Evolutionary conservation across 164 flowering plant species (phyloP), one percentile per base, ranked within the genome.

Genomic region (Kalanchoe fedtschenkoi): DNA sequence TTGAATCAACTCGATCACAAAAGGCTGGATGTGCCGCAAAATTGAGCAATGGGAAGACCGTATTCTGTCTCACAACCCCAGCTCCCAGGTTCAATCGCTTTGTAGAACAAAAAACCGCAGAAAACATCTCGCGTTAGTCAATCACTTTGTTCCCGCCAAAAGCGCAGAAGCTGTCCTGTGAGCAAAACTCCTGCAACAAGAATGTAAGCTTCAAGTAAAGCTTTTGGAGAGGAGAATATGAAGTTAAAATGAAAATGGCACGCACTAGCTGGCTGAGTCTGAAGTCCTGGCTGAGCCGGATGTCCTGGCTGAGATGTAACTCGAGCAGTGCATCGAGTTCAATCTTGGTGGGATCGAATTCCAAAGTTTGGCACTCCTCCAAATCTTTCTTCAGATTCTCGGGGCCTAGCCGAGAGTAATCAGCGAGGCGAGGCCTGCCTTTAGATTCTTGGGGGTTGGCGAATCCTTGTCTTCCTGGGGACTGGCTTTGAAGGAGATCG

Each of bases 241-340:
- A 16, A 30, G 17, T 38, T 38, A 33, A 37, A 1, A n/a, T 32
- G 54, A 65, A 17, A 26, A 35, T n/a, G 32, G 10, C 63, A 66
- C 78, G 34, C 79, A 92, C 98, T 62, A 92, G 86, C 72, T 92
- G 98, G 78, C 96, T 92, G 54, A 92, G 73, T 34, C 96, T 81
- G 67, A 89, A 81, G 47, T 89, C 98, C 13, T 92, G 98, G 78
- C 96, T 92, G 54, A 92, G 73, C 33, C 96, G 81, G 67, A 90
- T 79, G 37, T 6, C 19, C 51, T 44, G 51, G 51, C 51, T 44
- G 24, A 92, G 74, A 34, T 95, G 80, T 65, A 89, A 81, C 41
- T 89, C 98, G 11, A 96, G 88, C 34, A 91, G 89, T 5, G 96
- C 83, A 65, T 83, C 93, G 35, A 81, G 75, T 24, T 83, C 87